A percentile compares a stretch with the other conserved stretches of the same genome.
Conservation (phyloP, 2,329 filamentous ascomycete species). For the Raffaelea ambrosiae region DNA sequence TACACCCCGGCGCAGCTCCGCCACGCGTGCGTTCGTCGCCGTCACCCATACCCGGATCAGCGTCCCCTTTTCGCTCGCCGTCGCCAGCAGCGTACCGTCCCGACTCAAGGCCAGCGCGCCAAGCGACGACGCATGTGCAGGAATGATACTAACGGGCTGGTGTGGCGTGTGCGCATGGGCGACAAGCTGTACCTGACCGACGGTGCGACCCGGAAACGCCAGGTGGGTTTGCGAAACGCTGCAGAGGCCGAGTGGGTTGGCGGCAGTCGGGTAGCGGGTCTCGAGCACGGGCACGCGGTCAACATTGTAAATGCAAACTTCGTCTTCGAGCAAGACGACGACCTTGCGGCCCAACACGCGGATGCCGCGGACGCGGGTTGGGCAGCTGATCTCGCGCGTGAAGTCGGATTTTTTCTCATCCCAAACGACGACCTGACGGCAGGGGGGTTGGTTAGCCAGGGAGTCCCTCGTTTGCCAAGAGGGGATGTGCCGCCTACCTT, state of each 20-base stretch:
- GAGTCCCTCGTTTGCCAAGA: background rate
- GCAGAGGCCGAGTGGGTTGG: slow-evolving; percentile 75
- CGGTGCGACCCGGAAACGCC: slow-evolving; percentile 78
- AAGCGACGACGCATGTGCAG: slow-evolving; percentile 74
- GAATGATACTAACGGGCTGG: slow-evolving; percentile 84
- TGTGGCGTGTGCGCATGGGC: slow-evolving; percentile 52
- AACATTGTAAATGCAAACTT: slow-evolving; percentile 73
- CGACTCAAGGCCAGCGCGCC: slow-evolving; percentile 71
- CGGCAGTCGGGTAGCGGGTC: slow-evolving; percentile 73
- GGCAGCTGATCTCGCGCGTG: slow-evolving; percentile 70
- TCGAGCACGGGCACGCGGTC: slow-evolving; percentile 61
- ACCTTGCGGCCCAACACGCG: slow-evolving; percentile 70
- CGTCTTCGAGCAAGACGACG: slow-evolving; percentile 67
- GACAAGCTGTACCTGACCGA: slow-evolving; percentile 83
- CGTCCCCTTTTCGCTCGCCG: slow-evolving; percentile 86
- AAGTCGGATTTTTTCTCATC: slow-evolving; percentile 70
- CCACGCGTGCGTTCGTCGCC: slow-evolving; percentile 67
- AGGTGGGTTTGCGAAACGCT: slow-evolving; percentile 63
- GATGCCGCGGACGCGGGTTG: slow-evolving; percentile 72
- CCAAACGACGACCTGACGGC: slow-evolving; percentile 71
- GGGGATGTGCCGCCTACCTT: slow-evolving; percentile 44
- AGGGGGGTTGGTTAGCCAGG: background rate
- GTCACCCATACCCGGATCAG: slow-evolving; percentile 81
- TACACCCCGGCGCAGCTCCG: slow-evolving; percentile 79
- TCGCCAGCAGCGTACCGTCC: slow-evolving; percentile 76